Base-by-base conservation (phyloP, 2,329 filamentous ascomycete species). In the Lasiodiplodia gonubiensis region DNA sequence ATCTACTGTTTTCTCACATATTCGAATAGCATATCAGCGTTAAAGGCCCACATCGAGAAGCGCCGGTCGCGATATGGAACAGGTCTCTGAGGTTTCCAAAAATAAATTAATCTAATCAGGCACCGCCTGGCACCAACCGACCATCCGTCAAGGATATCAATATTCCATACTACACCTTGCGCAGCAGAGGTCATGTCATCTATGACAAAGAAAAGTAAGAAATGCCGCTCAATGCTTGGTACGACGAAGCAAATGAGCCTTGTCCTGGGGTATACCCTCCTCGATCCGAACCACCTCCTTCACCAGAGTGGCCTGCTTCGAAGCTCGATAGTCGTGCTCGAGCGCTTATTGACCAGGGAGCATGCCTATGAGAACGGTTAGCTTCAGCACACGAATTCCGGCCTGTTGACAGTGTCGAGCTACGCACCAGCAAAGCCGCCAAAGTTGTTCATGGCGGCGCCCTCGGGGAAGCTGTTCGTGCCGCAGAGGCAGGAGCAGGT, bases 401-500 rank as follows among this genome's bases (percentile, higher is more conserved):
- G 33, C 35, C 14, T 11, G 35, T 12, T 11, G 27, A 16, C 14
- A 18, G 16, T 14, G 4, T 4, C 30, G 30, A 10, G 18, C n/a
- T 27, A 64, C 63, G 33, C 74, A 21, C 76, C 77, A 8, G 76
- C 70, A 69, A 77, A 78, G 1, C 77, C 77, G 25, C 77, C 77
- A 66, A 79, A 79, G 72, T 72, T 74, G 72, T 74, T 75, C 53
- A 75, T 42, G 10, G 76, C 78, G 10, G 77, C 77, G 14, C 39
- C 33, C 2, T 23, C 54, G 2, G 78, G 78, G 76, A 80, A 79
- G 3, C 72, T 71, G 71, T 75, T 78, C 55, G 73, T 68, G 48
- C 78, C 78, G 67, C 78, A 80, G 64, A 80, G 69, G 67, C 78
- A 80, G 33, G 73, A 73, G 75, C 78, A 80, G 10, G 73, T 69